A percentile compares a stretch with the other conserved stretches of the same genome.
Conservation (phyloP, 2,329 filamentous ascomycete species). For the Arthroderma sp. region DNA sequence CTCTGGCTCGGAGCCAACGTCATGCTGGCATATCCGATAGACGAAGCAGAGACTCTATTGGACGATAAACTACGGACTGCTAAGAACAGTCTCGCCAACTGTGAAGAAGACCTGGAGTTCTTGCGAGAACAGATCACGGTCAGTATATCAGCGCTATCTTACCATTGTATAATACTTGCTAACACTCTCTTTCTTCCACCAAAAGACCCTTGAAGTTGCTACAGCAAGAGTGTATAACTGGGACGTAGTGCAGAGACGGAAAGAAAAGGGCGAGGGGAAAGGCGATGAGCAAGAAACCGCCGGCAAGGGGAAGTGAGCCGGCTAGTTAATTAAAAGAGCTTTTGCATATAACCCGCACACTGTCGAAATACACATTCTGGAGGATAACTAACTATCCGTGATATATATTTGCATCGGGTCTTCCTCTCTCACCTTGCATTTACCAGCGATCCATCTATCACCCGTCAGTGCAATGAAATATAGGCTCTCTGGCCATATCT, state of each 20-base stretch:
- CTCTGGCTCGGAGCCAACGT: constrained; percentile 98
- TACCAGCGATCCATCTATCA: no score
- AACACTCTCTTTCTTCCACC: constrained; percentile 7
- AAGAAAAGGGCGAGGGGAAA: constrained; percentile 56
- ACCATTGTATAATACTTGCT: constrained; percentile 14
- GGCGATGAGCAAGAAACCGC: constrained; percentile 29
- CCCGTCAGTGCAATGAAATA: no score
- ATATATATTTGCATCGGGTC: no score
- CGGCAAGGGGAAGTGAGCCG: constrained; percentile 1
- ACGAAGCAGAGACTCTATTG: constrained; percentile 71
- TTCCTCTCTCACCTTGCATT: no score
- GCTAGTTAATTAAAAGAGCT: background rate
- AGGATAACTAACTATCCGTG: no score
- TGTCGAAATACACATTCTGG: no score
- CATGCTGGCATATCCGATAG: constrained; percentile 88
- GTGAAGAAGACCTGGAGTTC: constrained; percentile 93
- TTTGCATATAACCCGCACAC: background rate
- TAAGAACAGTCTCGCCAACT: constrained; percentile 67
- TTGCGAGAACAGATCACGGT: constrained; percentile 93
- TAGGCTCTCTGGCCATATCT: no score
- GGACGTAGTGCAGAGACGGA: constrained; percentile 91
- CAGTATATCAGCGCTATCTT: constrained; percentile 21
- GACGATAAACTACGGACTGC: constrained; percentile 65
- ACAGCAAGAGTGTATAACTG: constrained; percentile 98
- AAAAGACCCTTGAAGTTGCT: constrained; percentile 89